These are phyloP conservation scores for Trichoderma sp. DNA, from an alignment of 2,329 filamentous ascomycete species.

Conservation along the genomic window DNA sequence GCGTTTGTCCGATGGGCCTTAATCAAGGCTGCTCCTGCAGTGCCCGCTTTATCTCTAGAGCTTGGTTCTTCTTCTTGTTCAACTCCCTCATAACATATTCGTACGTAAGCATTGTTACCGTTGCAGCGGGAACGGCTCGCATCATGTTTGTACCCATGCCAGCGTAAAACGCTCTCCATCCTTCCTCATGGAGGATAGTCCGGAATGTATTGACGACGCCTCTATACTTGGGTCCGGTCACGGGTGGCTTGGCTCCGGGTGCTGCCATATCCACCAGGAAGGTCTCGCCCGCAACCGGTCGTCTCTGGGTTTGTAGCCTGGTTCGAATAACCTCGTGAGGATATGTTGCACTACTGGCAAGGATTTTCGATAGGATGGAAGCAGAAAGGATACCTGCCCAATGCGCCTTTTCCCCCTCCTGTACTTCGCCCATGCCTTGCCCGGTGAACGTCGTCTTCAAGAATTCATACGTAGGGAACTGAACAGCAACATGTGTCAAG, in stretches of 20 bases:
- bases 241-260: conserved; percentile 25
- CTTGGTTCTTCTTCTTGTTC: conserved; percentile 45
- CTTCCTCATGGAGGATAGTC: conserved; percentile 86
- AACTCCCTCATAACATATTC: conserved; percentile 69
- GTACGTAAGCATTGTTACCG: conserved; percentile 97
- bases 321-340: conserved; percentile 96
- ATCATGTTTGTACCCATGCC: conserved; percentile 98
- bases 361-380: conserved; percentile 90
- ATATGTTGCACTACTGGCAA: conserved; percentile 93
- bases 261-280: conserved; percentile 44
- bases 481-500: conserved; percentile 91
- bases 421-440: conserved; percentile 74
- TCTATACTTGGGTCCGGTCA: conserved; percentile 59
- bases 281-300: conserved; percentile 60
- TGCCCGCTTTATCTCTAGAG: conserved; percentile 36
- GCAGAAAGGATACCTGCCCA: conserved; percentile 84
- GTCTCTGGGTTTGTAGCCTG: conserved; percentile 87
- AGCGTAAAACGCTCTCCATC: conserved; percentile 95
- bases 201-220: conserved; percentile 81
- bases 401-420: conserved; percentile 55
- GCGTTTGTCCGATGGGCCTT: background rate
- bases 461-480: conserved; percentile 95
- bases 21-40: conserved; percentile 28
- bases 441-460: conserved; percentile 91
- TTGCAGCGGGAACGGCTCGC: conserved; percentile 89